Conservation (phyloP, 2,329 filamentous ascomycete genomes). For the Neurospora sp. region DNA sequence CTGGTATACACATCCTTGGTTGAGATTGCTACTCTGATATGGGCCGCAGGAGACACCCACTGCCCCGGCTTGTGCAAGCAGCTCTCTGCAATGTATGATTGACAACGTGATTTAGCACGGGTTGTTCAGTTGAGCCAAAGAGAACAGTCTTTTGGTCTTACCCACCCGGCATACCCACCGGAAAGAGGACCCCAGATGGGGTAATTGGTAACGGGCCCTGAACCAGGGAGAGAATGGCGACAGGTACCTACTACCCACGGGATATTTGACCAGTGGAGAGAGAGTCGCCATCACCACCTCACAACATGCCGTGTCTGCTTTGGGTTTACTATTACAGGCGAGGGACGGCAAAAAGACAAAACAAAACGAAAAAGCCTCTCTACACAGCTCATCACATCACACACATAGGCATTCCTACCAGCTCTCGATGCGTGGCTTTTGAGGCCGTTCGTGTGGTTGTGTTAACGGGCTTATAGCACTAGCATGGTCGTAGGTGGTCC, state of each 20-base stretch:
- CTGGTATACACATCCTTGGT: neutral
- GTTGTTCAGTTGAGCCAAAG: neutral
- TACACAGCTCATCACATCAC: neutral
- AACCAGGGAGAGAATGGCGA: neutral
- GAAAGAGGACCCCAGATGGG: neutral
- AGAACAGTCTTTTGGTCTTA: neutral
- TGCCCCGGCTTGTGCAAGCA: neutral
- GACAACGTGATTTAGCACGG: neutral
- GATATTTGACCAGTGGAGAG: neutral
- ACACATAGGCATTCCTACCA: slow-evolving; percentile 3
- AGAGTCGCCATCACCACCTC: neutral
- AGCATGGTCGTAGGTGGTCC: neutral
- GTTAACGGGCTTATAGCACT: neutral
- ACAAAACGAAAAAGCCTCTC: neutral
- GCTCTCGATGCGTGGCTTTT: slow-evolving; percentile 7
- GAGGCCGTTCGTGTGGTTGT: neutral
- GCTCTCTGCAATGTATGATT: neutral
- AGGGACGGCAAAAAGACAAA: neutral
- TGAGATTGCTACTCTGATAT: neutral
- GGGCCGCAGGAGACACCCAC: neutral
- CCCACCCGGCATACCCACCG: neutral
- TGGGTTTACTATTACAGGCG: neutral
- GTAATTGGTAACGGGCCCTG: neutral
- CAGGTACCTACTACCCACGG: neutral
- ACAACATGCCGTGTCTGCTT: neutral